These are phyloP conservation scores for Annona squamosa DNA, from an alignment of 164 flowering plant species.

Conservation along the genomic window DNA sequence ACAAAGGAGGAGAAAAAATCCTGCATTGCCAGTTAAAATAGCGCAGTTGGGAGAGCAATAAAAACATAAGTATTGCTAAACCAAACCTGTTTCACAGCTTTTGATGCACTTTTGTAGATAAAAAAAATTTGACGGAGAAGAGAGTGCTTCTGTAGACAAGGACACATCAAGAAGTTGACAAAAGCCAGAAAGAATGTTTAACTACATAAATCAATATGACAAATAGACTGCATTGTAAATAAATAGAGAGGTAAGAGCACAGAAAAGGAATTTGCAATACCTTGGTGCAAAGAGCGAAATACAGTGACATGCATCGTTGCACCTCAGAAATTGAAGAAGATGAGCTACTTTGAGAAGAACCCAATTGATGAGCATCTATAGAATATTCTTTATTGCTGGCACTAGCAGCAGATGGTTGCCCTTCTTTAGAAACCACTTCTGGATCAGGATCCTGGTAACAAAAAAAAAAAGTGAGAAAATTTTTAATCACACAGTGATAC, in stretches of 20 bases:
- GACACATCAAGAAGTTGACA: neutral
- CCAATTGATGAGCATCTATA: conserved; percentile 30
- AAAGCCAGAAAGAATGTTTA: neutral
- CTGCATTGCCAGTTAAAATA: neutral
- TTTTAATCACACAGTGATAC: neutral
- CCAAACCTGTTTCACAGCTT: conserved; percentile 69
- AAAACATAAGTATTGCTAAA: conserved; percentile 1
- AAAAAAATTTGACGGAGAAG: conserved; percentile 75
- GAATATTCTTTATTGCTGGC: conserved; percentile 26
- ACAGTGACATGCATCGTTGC: conserved; percentile 80
- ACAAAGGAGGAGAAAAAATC: neutral
- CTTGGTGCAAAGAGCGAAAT: conserved; percentile 97
- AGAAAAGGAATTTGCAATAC: conserved; percentile 20
- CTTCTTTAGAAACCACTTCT: conserved; percentile 34
- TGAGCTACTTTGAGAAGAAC: conserved; percentile 33
- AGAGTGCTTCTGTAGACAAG: conserved; percentile 63
- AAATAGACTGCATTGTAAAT: neutral
- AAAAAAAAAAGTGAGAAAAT: neutral
- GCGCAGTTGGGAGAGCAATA: neutral
- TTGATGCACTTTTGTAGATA: conserved; percentile 48
- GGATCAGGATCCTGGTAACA: conserved; percentile 37
- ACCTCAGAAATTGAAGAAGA: conserved; percentile 54
- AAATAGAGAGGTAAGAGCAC: neutral
- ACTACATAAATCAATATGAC: neutral
- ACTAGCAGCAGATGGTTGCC: conserved; percentile 28